Percentiles rank a stretch among this genome's conserved stretches.
These are phyloP conservation scores for Malassezia equina DNA, from an alignment of 1,284 basidiomycete genomes.

Conservation along the genomic window DNA sequence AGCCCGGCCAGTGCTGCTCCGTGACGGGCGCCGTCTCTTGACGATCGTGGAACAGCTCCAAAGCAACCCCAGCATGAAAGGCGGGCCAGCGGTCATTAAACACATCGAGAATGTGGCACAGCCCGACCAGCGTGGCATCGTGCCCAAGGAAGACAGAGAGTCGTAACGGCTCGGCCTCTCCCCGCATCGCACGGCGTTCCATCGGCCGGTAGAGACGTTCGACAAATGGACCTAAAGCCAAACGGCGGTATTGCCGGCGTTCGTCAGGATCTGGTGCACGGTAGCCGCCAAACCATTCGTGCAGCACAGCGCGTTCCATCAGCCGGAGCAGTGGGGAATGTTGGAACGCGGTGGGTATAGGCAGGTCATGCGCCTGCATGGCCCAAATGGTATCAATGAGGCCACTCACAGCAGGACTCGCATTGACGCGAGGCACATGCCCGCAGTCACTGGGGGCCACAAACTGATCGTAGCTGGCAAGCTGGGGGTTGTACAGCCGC, in stretches of 20 bases:
- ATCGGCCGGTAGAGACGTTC: constrained; percentile 59
- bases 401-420: constrained; percentile 65
- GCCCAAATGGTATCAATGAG: constrained; percentile 61
- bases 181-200: constrained; percentile 32
- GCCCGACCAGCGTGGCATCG: constrained; percentile 63
- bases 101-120: constrained; percentile 62
- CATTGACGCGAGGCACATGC: constrained; percentile 62
- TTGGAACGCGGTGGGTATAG: constrained; percentile 23
- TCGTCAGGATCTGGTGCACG: constrained; percentile 20
- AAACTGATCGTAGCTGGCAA: constrained; percentile 59
- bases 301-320: constrained; percentile 63
- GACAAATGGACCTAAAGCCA: constrained; percentile 67
- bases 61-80: constrained; percentile 30
- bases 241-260: constrained; percentile 59
- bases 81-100: constrained; percentile 60
- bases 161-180: constrained; percentile 25
- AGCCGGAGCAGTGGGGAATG: constrained; percentile 16
- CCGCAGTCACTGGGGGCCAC: constrained; percentile 63
- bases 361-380: constrained; percentile 60
- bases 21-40: not conserved
- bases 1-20: constrained; percentile 17
- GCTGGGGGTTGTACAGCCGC: constrained; percentile 57
- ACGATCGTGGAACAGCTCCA: constrained; percentile 34
- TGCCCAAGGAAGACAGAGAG: constrained; percentile 53
- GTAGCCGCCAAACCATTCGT: constrained; percentile 67